Conservation (phyloP, 2,329 filamentous ascomycete species). For the Aspergillus sp. region DNA sequence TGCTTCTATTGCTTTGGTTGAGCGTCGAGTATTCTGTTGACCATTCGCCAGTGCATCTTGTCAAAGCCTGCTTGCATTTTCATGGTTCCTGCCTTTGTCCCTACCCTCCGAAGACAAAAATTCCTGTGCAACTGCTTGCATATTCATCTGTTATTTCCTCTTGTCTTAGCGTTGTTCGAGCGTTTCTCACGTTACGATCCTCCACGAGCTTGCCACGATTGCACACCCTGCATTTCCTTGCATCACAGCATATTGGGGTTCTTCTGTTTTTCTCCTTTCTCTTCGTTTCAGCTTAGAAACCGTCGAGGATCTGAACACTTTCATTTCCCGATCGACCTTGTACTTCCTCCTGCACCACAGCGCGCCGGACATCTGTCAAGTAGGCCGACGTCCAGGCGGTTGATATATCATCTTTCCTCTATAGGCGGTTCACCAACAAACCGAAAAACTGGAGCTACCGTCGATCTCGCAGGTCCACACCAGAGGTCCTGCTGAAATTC, state of each 20-base stretch:
- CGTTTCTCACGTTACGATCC: slow-evolving; percentile 26
- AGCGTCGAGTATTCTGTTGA: slow-evolving; percentile 11
- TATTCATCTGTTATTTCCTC: slow-evolving; percentile 5
- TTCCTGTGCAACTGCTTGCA: not conserved
- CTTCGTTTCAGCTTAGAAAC: no score
- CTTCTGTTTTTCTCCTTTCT: no score
- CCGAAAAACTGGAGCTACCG: slow-evolving; percentile 91
- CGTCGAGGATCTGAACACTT: no score
- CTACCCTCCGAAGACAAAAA: slow-evolving; percentile 2
- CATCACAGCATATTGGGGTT: slow-evolving; percentile 7
- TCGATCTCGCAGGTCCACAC: slow-evolving; percentile 75
- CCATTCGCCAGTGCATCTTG: no score
- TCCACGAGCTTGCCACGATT: slow-evolving; percentile 25
- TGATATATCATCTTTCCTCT: slow-evolving; percentile 9
- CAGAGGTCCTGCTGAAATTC: slow-evolving; percentile 64
- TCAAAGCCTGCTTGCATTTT: slow-evolving; percentile 11
- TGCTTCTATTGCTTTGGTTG: slow-evolving; percentile 20
- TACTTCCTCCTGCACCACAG: not conserved
- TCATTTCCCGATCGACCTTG: not conserved
- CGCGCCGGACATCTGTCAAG: slow-evolving; percentile 15
- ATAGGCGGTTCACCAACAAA: slow-evolving; percentile 39
- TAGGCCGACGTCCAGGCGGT: slow-evolving; percentile 13
- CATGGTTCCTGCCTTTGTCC: slow-evolving; percentile 14
- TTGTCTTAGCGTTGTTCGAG: slow-evolving; percentile 14
- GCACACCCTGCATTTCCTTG: slow-evolving; percentile 18